phyloP scores from a whole-genome alignment of 352 stramenopile species.

The Globisporangium radiosum region DNA sequence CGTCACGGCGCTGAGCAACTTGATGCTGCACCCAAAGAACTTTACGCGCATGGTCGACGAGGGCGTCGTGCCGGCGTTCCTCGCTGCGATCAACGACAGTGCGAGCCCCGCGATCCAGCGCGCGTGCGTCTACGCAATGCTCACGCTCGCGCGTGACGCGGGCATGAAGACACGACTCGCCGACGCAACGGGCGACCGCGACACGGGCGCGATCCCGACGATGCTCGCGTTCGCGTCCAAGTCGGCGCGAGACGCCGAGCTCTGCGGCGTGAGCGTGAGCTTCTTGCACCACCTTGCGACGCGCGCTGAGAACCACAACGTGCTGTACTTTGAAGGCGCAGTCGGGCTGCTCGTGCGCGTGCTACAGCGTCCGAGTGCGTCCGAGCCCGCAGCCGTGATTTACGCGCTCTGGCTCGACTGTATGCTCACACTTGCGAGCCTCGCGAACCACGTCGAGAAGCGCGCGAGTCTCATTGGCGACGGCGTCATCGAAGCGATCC shows the following conservation, averaged over 20 bases:
- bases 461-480: constrained; percentile 45
- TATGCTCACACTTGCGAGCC: constrained; percentile 48
- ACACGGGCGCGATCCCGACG: constrained; percentile 47
- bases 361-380: constrained; percentile 34
- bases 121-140: constrained; percentile 73
- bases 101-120: constrained; percentile 63
- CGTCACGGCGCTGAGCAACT: constrained; percentile 72
- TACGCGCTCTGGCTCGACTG: constrained; percentile 50
- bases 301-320: constrained; percentile 46
- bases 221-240: constrained; percentile 65
- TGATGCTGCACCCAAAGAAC: constrained; percentile 78
- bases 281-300: constrained; percentile 75
- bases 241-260: constrained; percentile 43
- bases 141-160: constrained; percentile 59
- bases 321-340: constrained; percentile 58
- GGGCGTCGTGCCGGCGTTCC: constrained; percentile 62
- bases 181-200: constrained; percentile 25
- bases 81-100: constrained; percentile 44
- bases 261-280: constrained; percentile 58
- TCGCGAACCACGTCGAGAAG: constrained; percentile 35
- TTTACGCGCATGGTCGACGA: constrained; percentile 72
- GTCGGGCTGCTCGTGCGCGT: constrained; percentile 52
- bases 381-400: constrained; percentile 30
- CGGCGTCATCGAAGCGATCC: constrained; percentile 52
- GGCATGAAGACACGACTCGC: constrained; percentile 69